These are phyloP conservation scores for Scortechinia acanthostroma DNA, from an alignment of 2,329 filamentous ascomycete species.

Conservation along the genomic window DNA sequence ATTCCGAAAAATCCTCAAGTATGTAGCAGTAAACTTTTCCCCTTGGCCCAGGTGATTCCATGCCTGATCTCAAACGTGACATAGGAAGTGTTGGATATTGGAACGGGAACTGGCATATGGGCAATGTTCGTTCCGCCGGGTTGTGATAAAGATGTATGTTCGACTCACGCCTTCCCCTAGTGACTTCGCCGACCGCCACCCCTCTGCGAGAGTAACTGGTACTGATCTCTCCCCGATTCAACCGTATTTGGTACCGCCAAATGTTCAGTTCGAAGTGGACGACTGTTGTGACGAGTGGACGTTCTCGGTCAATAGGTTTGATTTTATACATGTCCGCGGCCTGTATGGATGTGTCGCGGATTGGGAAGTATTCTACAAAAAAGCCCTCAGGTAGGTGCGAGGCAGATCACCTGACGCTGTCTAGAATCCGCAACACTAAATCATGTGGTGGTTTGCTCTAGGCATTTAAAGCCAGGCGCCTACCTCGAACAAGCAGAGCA, in stretches of 20 bases:
- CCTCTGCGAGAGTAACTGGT: constrained; percentile 3
- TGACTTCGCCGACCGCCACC: constrained; percentile 17
- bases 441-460: constrained; percentile 7
- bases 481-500: constrained; percentile 23
- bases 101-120: constrained; percentile 20
- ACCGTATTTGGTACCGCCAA: background rate
- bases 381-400: constrained; percentile 19
- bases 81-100: constrained; percentile 16
- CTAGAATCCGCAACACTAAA: background rate
- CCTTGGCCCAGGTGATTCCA: background rate
- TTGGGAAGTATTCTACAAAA: constrained; percentile 20
- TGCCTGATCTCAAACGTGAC: constrained; percentile 6
- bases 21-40: background rate
- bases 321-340: constrained; percentile 29
- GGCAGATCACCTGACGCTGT: too few species aligned
- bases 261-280: background rate
- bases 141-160: background rate
- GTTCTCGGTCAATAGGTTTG: constrained; percentile 15
- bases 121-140: constrained; percentile 14
- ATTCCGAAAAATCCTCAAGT: background rate
- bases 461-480: constrained; percentile 22
- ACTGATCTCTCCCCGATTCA: background rate
- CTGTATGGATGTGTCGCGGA: constrained; percentile 22
- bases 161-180: background rate
- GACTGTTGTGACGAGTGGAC: background rate